phyloP scores from a whole-genome alignment of 1,284 basidiomycete species.

The Trametes polyzona region DNA sequence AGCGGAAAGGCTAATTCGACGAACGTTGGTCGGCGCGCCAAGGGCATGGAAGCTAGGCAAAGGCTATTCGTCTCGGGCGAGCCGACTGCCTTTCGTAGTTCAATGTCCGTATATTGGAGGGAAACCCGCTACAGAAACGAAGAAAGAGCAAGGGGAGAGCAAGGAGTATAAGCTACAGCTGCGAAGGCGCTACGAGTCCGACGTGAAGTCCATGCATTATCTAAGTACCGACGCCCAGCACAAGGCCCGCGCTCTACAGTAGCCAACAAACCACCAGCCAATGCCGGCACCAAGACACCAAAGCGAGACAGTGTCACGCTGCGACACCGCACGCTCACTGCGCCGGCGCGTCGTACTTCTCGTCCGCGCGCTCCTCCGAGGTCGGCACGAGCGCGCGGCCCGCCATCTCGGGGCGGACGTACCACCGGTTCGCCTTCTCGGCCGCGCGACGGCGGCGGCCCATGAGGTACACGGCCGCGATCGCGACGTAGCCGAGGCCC shows the following conservation, averaged over 20 bases:
- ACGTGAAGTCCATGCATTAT: not conserved
- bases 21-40: not conserved
- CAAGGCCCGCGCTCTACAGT: not conserved
- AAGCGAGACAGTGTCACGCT: too few species aligned
- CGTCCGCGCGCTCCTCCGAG: slow-evolving; percentile 12
- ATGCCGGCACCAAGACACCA: not conserved
- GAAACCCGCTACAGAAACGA: slow-evolving; percentile 8
- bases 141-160: not conserved
- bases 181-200: slow-evolving; percentile 5
- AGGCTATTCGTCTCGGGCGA: slow-evolving; percentile 2
- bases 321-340: slow-evolving; percentile 4
- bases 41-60: slow-evolving; percentile 1
- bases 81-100: not conserved
- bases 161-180: slow-evolving; percentile 19
- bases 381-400: slow-evolving; percentile 27
- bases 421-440: slow-evolving; percentile 22
- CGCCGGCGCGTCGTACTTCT: slow-evolving; percentile 23
- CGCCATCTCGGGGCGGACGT: slow-evolving; percentile 28
- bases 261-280: not conserved
- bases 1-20: not conserved
- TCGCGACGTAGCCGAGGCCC: slow-evolving; percentile 31
- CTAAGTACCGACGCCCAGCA: not conserved
- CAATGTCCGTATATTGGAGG: slow-evolving; percentile 4
- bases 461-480: slow-evolving; percentile 27
- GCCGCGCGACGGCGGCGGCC: slow-evolving; percentile 12